Conservation (phyloP, 108 stramenopile species). For the Cyclotella atomus region DNA sequence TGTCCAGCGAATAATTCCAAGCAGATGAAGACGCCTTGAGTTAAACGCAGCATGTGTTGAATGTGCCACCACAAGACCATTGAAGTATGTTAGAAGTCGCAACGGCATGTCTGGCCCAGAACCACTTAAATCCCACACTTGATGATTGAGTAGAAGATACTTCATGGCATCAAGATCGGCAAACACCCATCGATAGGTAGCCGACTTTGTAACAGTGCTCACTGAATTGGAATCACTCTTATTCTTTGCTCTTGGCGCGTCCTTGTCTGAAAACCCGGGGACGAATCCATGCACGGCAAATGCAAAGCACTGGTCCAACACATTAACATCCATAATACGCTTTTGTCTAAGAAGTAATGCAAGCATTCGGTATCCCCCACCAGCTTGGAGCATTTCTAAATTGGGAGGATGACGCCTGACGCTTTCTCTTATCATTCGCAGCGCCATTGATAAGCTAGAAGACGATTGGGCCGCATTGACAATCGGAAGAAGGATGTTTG, state of each 20-base stretch:
- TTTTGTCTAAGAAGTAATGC: conserved; percentile 80
- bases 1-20: conserved; percentile 87
- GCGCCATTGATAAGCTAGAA: conserved; percentile 65
- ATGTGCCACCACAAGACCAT: conserved; percentile 78
- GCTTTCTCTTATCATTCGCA: conserved; percentile 76
- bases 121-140: conserved; percentile 85
- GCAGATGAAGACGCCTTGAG: conserved; percentile 82
- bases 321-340: conserved; percentile 69
- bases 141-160: conserved; percentile 86
- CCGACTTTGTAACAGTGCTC: conserved; percentile 34
- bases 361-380: conserved; percentile 84
- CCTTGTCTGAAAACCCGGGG: conserved; percentile 52
- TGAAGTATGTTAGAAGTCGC: conserved; percentile 74
- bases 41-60: conserved; percentile 87
- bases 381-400: conserved; percentile 82
- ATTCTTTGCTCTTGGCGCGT: conserved; percentile 34
- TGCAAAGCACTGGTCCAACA: conserved; percentile 87
- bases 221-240: conserved; percentile 30
- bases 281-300: conserved; percentile 86
- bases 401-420: conserved; percentile 81
- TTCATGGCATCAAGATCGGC: conserved; percentile 92
- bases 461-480: conserved; percentile 72
- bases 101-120: conserved; percentile 76
- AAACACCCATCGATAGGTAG: conserved; percentile 80
- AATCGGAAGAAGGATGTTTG: conserved; percentile 77